Base-by-base conservation (phyloP, 148 eudicot genomes). In the Amaranthus palmeri region DNA sequence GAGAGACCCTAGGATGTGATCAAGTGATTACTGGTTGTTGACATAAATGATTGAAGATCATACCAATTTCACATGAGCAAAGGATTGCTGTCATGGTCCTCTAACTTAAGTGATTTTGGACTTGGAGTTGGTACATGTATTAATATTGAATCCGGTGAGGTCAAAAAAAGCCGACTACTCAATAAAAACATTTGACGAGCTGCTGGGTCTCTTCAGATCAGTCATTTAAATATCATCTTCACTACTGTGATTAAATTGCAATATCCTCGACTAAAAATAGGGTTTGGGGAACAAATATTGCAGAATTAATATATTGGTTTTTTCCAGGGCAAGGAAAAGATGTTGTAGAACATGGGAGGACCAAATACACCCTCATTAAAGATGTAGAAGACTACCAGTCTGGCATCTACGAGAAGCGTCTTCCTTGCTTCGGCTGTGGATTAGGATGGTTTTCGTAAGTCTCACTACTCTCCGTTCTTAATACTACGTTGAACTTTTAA, bases 361-460 rank as follows among this genome's bases (percentile, higher is more conserved):
- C 85, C 67, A 90, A 84, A 73, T 93, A 93, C 79, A 77, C 86
- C 52, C 86, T 90, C 56, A 86, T 93, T 41, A 87, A 70, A 83
- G 92, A 91, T 74, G 83, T 78, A 10, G 96, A 91, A 25, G 96
- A 89, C 59, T 80, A 78, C 74, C 96, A 84, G 68, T 70, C 75
- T 0, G 93, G 96, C 67, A 46, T 79, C 10, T 91, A 86, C 15
- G 97, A 89, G 81, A 91, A 84, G 75, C 98, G 96, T 61, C 89
- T 91, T 64, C 98, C 98, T 66, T 93, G 97, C 83, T 93, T 93
- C 70, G 96, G 98, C 72, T 91, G 97, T 63, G 98, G 98, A 15
- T 70, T 91, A 0, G 98, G 98, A 73, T 93, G 98, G 98, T 93
- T 93, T 77, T 93, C 90, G 97, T 93, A 82, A 86, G 98, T 78